A percentile compares a stretch with the other conserved stretches of the same genome.
Conservation (phyloP, 2,329 filamentous ascomycete genomes). For the Epichloe sp. region DNA sequence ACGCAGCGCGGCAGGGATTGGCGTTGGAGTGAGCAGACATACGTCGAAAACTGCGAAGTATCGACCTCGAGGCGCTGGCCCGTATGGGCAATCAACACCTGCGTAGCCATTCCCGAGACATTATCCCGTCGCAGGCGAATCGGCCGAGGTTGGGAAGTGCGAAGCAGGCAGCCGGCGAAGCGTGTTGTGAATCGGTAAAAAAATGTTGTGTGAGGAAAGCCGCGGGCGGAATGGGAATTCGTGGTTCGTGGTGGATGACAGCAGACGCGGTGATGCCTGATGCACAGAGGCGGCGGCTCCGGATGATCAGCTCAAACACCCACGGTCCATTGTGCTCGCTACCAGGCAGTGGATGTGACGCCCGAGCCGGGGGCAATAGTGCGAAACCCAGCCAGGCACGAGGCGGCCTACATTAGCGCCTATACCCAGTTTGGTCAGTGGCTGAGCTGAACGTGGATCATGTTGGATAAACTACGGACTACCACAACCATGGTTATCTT, state of each 20-base stretch:
- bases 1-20: neutral
- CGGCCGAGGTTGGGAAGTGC: constrained; percentile 1
- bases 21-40: constrained; percentile 17
- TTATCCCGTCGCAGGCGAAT: constrained; percentile 23
- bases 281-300: neutral
- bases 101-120: constrained; percentile 66
- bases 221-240: neutral
- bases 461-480: no score
- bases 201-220: neutral
- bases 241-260: neutral
- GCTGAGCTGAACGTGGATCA: no score
- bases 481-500: neutral
- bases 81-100: constrained; percentile 85
- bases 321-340: neutral
- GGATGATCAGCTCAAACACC: neutral
- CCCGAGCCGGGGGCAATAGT: neutral
- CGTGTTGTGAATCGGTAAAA: neutral
- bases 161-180: neutral
- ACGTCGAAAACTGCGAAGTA: constrained; percentile 62
- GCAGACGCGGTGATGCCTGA: neutral
- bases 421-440: neutral
- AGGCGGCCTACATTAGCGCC: neutral
- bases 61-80: constrained; percentile 76
- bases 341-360: neutral
- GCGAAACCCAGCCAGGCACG: constrained; percentile 1